Evolutionary conservation across 495 filamentous ascomycete species (phyloP), one percentile per base, ranked within the genome.

Genomic region (Melanomma pulvis-pyrius): DNA sequence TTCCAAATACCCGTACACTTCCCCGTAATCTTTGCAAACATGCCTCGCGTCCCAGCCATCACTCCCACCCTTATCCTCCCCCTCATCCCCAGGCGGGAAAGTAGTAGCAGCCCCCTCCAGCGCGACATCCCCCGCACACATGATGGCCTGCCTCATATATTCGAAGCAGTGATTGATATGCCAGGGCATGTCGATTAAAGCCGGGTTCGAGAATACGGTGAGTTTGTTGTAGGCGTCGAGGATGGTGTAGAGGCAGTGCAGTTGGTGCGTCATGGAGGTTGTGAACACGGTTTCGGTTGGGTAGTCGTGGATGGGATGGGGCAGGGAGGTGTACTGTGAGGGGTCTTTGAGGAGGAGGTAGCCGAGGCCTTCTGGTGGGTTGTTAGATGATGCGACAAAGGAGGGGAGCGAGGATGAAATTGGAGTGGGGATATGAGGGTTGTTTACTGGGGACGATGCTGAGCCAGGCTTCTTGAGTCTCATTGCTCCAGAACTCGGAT

Each of bases 121-220:
- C n/a, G 81, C 80, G 57, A 79, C 78, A 58, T 81, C 80, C 17
- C 77, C 75, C 26, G 75, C 78, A 52, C 80, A 82, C 77, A 81
- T 77, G 41, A 82, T 78, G 11, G 78, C 76, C 59, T 82, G 81
- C 19, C 80, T 69, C 74, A 82, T 76, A 59, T 81, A 81, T 52
- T 81, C 79, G 67, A 81, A 80, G 73, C 80, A 82, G 74, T 82
- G 80, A 28, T 78, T 79, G 73, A 81, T 79, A 61, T 82, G 80
- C 80, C 79, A 80, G 54, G 80, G 79, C 70, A 80, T 76, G 7
- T 72, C 73, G 21, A 79, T 63, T 21, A 74, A 75, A 9, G 78
- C 78, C 68, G 46, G 17, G 9, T 48, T 21, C 5, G 9, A n/a
- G 17, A n/a, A 44, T 17, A 44, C 17, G 5, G 39, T 7, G 22